Conservation (phyloP, 2,329 filamentous ascomycete genomes). For the Stagonosporopsis vannaccii region DNA sequence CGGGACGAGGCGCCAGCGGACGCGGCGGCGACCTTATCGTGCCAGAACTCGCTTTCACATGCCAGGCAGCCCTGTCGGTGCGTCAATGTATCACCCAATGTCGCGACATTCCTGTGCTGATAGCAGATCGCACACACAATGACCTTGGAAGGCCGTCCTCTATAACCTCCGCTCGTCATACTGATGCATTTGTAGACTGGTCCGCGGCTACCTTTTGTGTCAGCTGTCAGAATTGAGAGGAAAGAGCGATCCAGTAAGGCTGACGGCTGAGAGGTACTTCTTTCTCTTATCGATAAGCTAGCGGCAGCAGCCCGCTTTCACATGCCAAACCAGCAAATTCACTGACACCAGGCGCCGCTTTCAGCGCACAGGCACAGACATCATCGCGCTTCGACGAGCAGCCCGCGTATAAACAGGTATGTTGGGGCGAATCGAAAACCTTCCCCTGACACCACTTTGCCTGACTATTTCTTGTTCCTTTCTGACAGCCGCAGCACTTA, state of each 20-base stretch:
- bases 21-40: constrained; percentile 26
- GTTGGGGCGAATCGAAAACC: constrained; percentile 15
- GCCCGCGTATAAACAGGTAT: constrained; percentile 37
- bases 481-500: constrained; percentile 15
- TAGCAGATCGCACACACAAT: background rate
- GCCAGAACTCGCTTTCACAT: constrained; percentile 36
- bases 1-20: constrained; percentile 17
- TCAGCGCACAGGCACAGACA: constrained; percentile 33
- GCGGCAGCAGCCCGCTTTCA: constrained; percentile 25
- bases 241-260: constrained; percentile 2
- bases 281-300: constrained; percentile 30
- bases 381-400: constrained; percentile 24
- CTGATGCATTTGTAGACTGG: constrained; percentile 2
- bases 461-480: constrained; percentile 15
- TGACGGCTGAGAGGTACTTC: background rate
- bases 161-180: constrained; percentile 12
- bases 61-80: constrained; percentile 25
- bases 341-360: constrained; percentile 31
- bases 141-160: constrained; percentile 1
- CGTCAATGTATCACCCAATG: constrained; percentile 27
- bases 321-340: constrained; percentile 28
- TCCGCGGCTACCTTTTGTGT: background rate
- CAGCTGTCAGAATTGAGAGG: background rate
- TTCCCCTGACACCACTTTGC: constrained; percentile 23
- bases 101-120: constrained; percentile 21